Conservation (phyloP, 2,329 filamentous ascomycete species). For the Penicillium digitatum region DNA sequence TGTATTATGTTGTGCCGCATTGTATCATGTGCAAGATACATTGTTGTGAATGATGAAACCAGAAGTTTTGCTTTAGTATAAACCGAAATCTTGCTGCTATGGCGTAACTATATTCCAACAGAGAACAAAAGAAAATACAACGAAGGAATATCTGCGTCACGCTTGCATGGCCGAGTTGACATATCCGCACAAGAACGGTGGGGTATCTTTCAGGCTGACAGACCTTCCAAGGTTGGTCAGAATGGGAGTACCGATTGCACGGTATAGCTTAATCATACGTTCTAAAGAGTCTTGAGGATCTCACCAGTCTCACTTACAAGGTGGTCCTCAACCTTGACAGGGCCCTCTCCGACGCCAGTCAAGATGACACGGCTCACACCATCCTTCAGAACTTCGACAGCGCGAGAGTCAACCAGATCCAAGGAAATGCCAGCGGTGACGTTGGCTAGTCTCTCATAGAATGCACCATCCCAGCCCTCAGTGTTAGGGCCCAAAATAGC, state of each 20-base stretch:
- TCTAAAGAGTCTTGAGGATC: conserved; percentile 29
- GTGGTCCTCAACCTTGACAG: conserved; percentile 71
- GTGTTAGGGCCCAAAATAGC: conserved; percentile 63
- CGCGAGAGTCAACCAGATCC: conserved; percentile 53
- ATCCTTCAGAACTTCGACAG: conserved; percentile 64
- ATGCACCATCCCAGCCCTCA: conserved; percentile 55
- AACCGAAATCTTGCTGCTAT: neutral
- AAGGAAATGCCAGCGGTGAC: conserved; percentile 52
- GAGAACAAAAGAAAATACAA: conserved; percentile 13
- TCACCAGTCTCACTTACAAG: conserved; percentile 66
- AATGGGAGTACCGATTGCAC: conserved; percentile 7
- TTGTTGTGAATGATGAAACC: neutral
- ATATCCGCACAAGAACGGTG: conserved; percentile 12
- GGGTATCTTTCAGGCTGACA: conserved; percentile 23
- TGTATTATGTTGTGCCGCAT: neutral
- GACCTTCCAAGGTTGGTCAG: conserved; percentile 3
- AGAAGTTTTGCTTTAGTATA: neutral
- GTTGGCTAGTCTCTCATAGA: conserved; percentile 52
- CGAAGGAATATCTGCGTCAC: conserved; percentile 16
- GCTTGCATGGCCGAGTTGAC: conserved; percentile 11
- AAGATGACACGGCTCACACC: conserved; percentile 87
- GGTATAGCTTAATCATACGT: conserved; percentile 5
- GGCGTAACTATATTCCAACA: conserved; percentile 16
- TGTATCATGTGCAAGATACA: neutral
- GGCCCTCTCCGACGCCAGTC: conserved; percentile 87